Conservation (phyloP, 1,139 yeast species). For the Taphrina communis region DNA sequence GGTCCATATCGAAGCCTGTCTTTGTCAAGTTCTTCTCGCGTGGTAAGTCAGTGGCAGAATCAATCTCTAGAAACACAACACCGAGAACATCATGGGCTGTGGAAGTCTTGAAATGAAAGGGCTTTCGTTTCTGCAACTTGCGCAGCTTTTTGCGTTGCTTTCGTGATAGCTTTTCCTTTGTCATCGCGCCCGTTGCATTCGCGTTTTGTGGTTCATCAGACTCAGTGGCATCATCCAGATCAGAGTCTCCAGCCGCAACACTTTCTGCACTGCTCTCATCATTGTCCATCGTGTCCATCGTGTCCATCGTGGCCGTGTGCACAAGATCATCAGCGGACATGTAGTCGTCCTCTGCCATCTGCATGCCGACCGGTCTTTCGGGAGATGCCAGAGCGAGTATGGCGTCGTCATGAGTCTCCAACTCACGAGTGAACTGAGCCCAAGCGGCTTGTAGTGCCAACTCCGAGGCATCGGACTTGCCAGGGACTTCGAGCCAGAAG, state of each 20-base stretch:
- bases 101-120: conserved; percentile 37
- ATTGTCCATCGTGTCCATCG: conserved; percentile 6
- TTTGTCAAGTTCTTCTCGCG: conserved; percentile 64
- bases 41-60: conserved; percentile 73
- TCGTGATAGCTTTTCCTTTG: conserved; percentile 10
- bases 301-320: neutral
- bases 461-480: conserved; percentile 45
- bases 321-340: conserved; percentile 15
- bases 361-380: conserved; percentile 38
- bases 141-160: conserved; percentile 21
- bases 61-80: conserved; percentile 75
- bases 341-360: conserved; percentile 29
- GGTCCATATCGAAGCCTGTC: conserved; percentile 92
- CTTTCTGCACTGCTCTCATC: conserved; percentile 16
- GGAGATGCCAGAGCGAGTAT: conserved; percentile 21
- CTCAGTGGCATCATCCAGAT: conserved; percentile 19
- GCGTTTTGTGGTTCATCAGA: neutral
- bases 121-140: conserved; percentile 19
- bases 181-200: neutral
- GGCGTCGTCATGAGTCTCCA: conserved; percentile 41
- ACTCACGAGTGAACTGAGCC: conserved; percentile 43
- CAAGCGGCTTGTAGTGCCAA: conserved; percentile 43
- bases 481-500: conserved; percentile 57
- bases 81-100: conserved; percentile 60
- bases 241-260: conserved; percentile 25